Percentiles rank a stretch among this genome's conserved stretches.
Evolutionary conservation across 2,329 filamentous ascomycete species (phyloP).

Genomic region (Shiraia sp.): DNA sequence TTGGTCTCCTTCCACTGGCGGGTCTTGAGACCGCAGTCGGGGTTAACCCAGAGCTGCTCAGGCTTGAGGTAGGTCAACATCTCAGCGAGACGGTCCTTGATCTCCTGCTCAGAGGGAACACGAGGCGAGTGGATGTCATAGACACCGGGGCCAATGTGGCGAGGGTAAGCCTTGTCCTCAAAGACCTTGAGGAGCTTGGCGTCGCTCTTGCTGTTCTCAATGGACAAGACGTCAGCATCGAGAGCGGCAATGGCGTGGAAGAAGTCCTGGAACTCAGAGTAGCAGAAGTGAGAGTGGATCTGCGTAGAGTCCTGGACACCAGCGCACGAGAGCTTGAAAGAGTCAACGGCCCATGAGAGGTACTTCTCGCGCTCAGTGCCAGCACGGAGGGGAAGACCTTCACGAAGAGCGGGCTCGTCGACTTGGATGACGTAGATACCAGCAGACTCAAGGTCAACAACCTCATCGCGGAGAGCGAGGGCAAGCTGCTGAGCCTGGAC

Average conservation of each 20-base stretch:
- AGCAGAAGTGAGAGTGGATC: slow-evolving; percentile 99
- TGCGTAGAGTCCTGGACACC: slow-evolving; percentile 95
- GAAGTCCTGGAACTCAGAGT: slow-evolving; percentile 99
- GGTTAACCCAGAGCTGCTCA: slow-evolving; percentile 99
- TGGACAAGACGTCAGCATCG: slow-evolving; percentile 96
- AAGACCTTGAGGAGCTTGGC: slow-evolving; percentile 99
- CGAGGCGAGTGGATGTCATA: slow-evolving; percentile 99
- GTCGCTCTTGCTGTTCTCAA: slow-evolving; percentile 99
- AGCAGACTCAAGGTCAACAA: slow-evolving; percentile 94
- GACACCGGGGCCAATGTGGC: slow-evolving; percentile 98
- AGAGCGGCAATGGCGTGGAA: slow-evolving; percentile 99
- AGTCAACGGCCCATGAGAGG: slow-evolving; percentile 95
- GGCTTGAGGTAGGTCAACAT: slow-evolving; percentile 96
- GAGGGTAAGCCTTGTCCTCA: slow-evolving; percentile 93
- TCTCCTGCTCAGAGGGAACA: slow-evolving; percentile 96
- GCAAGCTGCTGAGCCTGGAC: slow-evolving; percentile 98
- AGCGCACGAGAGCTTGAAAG: slow-evolving; percentile 93
- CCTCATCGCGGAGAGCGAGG: slow-evolving; percentile 96
- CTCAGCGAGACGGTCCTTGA: slow-evolving; percentile 96
- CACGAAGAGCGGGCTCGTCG: slow-evolving; percentile 97
- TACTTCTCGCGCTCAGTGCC: slow-evolving; percentile 96
- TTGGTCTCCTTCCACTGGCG: slow-evolving; percentile 99
- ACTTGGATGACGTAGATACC: slow-evolving; percentile 98
- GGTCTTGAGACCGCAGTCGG: slow-evolving; percentile 99
- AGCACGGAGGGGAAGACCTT: slow-evolving; percentile 94